These are phyloP conservation scores for Tolypocladium cylindrosporum DNA, from an alignment of 2,329 filamentous ascomycete species.

Conservation along the genomic window DNA sequence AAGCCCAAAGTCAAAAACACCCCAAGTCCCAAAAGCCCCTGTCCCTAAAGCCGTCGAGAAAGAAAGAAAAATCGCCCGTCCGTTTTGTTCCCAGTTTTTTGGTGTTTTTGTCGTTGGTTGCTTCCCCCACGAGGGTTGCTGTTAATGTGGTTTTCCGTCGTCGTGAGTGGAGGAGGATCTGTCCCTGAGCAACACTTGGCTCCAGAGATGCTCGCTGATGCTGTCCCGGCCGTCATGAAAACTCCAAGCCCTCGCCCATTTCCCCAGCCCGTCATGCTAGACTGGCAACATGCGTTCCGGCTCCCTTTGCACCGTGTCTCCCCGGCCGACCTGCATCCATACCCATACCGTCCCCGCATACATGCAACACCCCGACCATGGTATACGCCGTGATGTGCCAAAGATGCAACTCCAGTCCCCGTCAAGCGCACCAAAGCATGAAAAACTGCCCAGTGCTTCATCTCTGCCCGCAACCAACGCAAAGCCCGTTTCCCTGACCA, in stretches of 20 bases:
- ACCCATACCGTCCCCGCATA: background rate
- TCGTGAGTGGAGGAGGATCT: background rate
- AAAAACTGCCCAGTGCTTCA: conserved; percentile 8
- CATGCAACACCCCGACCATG: conserved; percentile 5
- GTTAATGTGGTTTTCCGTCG: background rate
- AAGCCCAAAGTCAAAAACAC: conserved; percentile 3
- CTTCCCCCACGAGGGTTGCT: background rate
- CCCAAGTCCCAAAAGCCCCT: background rate
- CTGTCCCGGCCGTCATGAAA: background rate
- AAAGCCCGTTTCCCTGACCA: conserved; percentile 4
- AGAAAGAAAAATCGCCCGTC: background rate
- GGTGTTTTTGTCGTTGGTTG: background rate
- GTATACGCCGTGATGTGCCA: conserved; percentile 8
- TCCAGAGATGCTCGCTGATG: conserved; percentile 1
- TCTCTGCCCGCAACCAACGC: conserved; percentile 5
- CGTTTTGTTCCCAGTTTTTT: background rate
- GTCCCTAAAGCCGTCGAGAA: background rate
- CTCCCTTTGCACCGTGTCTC: background rate
- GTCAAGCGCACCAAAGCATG: conserved; percentile 7
- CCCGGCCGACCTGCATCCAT: background rate
- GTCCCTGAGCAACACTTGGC: background rate
- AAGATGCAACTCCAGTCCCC: conserved; percentile 9
- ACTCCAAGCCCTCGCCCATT: background rate
- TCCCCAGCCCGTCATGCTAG: background rate
- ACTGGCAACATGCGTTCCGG: background rate